Percentiles rank a stretch among this genome's conserved stretches.
phyloP scores from a whole-genome alignment of 177 flowering plant species.

The Vitis hybrid region DNA sequence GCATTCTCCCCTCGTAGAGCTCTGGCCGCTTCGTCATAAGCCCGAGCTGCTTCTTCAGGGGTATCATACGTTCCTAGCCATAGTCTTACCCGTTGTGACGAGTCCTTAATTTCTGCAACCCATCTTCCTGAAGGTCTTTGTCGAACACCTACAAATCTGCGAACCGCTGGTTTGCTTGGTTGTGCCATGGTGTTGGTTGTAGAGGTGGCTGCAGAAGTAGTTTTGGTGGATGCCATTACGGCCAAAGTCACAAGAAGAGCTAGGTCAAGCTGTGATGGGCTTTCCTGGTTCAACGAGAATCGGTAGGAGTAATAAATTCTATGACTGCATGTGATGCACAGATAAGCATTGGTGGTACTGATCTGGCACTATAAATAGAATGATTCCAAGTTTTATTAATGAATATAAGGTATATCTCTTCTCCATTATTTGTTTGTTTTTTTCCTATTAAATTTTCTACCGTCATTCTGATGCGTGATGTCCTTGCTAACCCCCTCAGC shows the following conservation, averaged over 20 bases:
- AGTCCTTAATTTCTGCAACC: constrained; percentile 62
- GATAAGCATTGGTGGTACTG: not conserved
- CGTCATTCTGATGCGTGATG: not conserved
- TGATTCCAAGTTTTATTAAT: not conserved
- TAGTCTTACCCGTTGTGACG: constrained; percentile 42
- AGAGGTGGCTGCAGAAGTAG: constrained; percentile 6
- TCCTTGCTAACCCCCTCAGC: not conserved
- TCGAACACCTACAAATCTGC: constrained; percentile 47
- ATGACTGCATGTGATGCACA: constrained; percentile 5
- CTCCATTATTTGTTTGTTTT: constrained; percentile 21
- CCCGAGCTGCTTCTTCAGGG: constrained; percentile 54
- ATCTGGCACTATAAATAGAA: not conserved
- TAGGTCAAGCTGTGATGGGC: not conserved
- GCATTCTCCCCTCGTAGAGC: constrained; percentile 58
- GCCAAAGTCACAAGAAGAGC: not conserved
- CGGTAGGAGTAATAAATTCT: not conserved
- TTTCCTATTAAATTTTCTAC: constrained; percentile 8
- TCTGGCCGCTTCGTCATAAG: constrained; percentile 54
- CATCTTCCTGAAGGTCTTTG: constrained; percentile 57
- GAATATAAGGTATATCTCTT: constrained; percentile 9
- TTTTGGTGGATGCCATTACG: constrained; percentile 23
- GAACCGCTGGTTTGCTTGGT: constrained; percentile 11
- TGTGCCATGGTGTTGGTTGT: constrained; percentile 7
- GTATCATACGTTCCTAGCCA: constrained; percentile 60
- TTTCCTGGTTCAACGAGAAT: not conserved